These are phyloP conservation scores for Stemphylium vesicarium DNA, from an alignment of 2,329 filamentous ascomycete species.

Conservation along the genomic window DNA sequence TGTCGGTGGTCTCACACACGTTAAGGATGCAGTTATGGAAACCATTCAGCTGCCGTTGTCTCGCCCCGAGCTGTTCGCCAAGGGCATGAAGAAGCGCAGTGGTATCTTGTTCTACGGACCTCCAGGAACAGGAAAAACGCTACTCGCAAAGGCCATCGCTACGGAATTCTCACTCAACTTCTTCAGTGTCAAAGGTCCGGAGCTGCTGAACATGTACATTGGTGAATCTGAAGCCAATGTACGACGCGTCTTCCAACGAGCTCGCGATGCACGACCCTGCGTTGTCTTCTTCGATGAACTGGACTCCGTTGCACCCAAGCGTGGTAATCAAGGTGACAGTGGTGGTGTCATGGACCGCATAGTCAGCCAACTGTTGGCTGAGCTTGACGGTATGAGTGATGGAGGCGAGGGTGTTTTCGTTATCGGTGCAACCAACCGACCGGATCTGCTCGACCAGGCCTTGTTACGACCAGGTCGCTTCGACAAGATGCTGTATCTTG, in stretches of 20 bases:
- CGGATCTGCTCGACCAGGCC: slow-evolving; percentile 89
- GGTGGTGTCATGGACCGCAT: slow-evolving; percentile 99
- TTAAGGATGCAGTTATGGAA: slow-evolving; percentile 96
- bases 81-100: slow-evolving; percentile 97
- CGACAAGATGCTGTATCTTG: slow-evolving; percentile 98
- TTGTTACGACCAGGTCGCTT: slow-evolving; percentile 88
- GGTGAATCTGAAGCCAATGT: slow-evolving; percentile 94
- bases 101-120: slow-evolving; percentile 93
- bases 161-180: slow-evolving; percentile 95
- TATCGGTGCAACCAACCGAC: slow-evolving; percentile 93
- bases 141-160: slow-evolving; percentile 91
- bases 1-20: slow-evolving; percentile 88
- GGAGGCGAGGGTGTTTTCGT: slow-evolving; percentile 89
- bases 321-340: slow-evolving; percentile 95
- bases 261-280: slow-evolving; percentile 83
- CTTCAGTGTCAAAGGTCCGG: slow-evolving; percentile 91
- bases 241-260: slow-evolving; percentile 84
- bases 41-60: slow-evolving; percentile 94
- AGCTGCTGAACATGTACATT: slow-evolving; percentile 95
- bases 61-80: slow-evolving; percentile 90
- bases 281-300: slow-evolving; percentile 94
- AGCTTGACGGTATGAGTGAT: slow-evolving; percentile 97
- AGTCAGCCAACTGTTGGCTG: slow-evolving; percentile 90
- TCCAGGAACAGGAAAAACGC: slow-evolving; percentile 87
- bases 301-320: slow-evolving; percentile 92